Base-by-base conservation (phyloP, 768 basidiomycete genomes). In the Hydnum rufescens region DNA sequence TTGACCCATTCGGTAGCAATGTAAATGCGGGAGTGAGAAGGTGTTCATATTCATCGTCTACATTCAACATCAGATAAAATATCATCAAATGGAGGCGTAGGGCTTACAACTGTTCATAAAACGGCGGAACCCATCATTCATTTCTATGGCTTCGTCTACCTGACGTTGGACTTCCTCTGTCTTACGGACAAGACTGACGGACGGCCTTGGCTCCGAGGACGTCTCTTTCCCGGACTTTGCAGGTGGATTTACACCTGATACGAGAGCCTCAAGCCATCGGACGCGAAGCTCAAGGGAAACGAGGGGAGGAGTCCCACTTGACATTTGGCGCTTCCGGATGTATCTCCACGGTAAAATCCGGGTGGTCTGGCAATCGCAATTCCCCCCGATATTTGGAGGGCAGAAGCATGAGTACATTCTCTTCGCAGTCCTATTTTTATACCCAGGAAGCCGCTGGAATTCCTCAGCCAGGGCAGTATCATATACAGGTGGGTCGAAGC, bases 1-100 rank as follows among this genome's bases (percentile, higher is more conserved):
- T 19, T 18, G 60, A 30, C 70, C 16, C 77, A 62, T 74, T 68
- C 22, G 76, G 77, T n/a, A 82, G 77, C 46, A 83, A 70, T 1
- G 80, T 81, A 57, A 85, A 87, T 2, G 80, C 67, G 1, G 85
- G 82, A 0, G 78, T 82, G 36, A 88, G 70, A 54, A 77, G 69
- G 53, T 78, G 77, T 1, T 78, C 80, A 60, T 88, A 75, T 58
- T 80, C 77, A 58, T 84, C 82, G 57, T 86, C 85, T 88, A 31
- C 19, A 28, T 32, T 8, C 23, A 26, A 47, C 51, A 16, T 28
- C 39, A 32, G 32, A 28, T 52, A 22, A 53, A 26, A 29, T 53
- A 4, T 22, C 52, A 39, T 36, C 42, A 32, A 39, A 1, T 32
- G 31, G 51, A 39, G 44, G 42, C 49, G 23, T 39, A 39, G 8